Conservation (phyloP, 192 early-diverging fungal genomes). For the Rhizoclosmatium globosum region DNA sequence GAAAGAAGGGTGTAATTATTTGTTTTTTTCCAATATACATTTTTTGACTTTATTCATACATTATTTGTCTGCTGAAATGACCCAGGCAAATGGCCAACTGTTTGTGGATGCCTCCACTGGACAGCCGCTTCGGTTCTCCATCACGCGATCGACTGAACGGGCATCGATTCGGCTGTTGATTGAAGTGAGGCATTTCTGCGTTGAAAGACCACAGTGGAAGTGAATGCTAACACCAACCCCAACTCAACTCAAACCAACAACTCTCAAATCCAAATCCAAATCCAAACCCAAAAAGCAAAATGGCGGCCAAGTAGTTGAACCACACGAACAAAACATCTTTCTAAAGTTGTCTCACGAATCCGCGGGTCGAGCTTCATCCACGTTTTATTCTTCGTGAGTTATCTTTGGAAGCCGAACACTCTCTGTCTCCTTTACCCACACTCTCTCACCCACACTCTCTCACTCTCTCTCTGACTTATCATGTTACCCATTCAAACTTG, state of each 20-base stretch:
- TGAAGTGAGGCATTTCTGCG: neutral
- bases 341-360: neutral
- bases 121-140: neutral
- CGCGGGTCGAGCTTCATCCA: neutral
- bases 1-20: neutral
- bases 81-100: neutral
- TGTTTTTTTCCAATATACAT: neutral
- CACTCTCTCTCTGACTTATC: neutral
- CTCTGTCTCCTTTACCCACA: neutral
- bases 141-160: slow-evolving; percentile 5
- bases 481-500: neutral
- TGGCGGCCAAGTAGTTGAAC: slow-evolving; percentile 23
- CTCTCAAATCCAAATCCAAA: too few relatives aligned
- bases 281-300: neutral
- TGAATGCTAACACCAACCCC: too few relatives aligned
- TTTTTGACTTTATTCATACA: neutral
- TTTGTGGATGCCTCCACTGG: neutral
- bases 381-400: slow-evolving; percentile 15
- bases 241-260: too few relatives aligned
- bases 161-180: slow-evolving; percentile 1
- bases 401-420: neutral
- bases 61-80: neutral
- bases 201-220: neutral
- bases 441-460: neutral
- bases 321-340: slow-evolving; percentile 22